These are phyloP conservation scores for Salix viminalis DNA, from an alignment of 345 rosid species.

Conservation along the genomic window DNA sequence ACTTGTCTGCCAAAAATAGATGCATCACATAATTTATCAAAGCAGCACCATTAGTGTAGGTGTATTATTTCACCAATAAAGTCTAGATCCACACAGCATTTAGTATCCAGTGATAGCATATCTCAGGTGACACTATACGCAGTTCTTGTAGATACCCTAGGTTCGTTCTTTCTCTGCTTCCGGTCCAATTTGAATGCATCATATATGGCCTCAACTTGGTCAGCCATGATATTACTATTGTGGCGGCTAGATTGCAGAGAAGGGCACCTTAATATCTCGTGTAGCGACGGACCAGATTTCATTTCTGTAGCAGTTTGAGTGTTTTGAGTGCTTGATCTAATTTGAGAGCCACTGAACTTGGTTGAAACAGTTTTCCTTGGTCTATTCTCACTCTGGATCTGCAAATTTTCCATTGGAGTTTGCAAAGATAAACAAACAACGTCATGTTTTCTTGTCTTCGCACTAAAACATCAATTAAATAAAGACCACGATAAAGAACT, in stretches of 20 bases:
- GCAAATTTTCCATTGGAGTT: constrained; percentile 12
- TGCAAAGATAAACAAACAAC: constrained; percentile 3
- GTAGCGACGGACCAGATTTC: constrained; percentile 46
- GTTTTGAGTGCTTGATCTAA: constrained; percentile 35
- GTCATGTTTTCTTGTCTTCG: not conserved
- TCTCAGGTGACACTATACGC: not conserved
- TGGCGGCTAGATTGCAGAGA: constrained; percentile 39
- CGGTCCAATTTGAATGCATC: constrained; percentile 74
- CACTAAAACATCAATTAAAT: not conserved
- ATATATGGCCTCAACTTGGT: constrained; percentile 60
- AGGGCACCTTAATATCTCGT: constrained; percentile 61
- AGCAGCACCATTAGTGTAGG: not conserved
- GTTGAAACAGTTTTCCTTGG: constrained; percentile 46
- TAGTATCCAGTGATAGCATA: not conserved
- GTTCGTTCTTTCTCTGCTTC: constrained; percentile 31
- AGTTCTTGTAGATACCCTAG: constrained; percentile 6
- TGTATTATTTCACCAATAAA: not conserved
- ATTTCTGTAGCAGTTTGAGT: constrained; percentile 27
- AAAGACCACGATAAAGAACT: not conserved
- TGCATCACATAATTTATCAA: not conserved
- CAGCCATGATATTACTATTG: constrained; percentile 28
- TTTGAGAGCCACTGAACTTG: constrained; percentile 56
- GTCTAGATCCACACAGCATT: too few relatives aligned
- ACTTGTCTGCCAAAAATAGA: not conserved
- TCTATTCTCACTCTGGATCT: constrained; percentile 49